Evolutionary conservation across 192 early-diverging fungal species (phyloP).

Genomic region (Coemansia sp.): DNA sequence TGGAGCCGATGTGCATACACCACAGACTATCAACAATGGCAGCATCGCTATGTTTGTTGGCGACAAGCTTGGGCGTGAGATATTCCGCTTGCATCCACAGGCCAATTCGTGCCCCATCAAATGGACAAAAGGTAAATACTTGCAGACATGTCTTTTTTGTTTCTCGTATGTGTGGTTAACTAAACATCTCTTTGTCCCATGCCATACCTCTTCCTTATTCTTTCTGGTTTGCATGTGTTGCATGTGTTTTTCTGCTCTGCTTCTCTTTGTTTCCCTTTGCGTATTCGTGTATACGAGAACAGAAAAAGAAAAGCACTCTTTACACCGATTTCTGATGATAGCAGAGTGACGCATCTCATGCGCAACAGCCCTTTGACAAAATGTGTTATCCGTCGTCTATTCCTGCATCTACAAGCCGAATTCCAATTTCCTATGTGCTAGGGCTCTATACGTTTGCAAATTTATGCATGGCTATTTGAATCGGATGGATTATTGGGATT

Average conservation of each 20-base stretch:
- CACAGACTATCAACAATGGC: slow-evolving; percentile 11
- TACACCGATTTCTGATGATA: not conserved
- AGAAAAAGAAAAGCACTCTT: not conserved
- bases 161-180: not conserved
- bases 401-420: not conserved
- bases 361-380: not conserved
- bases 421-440: not conserved
- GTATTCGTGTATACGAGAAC: not conserved
- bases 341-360: not conserved
- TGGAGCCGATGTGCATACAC: not conserved
- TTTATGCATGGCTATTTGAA: slow-evolving; percentile 6
- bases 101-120: slow-evolving; percentile 35
- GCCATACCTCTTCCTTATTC: not conserved
- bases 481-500: slow-evolving; percentile 4
- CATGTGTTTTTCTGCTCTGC: not conserved
- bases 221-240: not conserved
- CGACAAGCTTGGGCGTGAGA: slow-evolving; percentile 35
- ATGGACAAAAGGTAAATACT: slow-evolving; percentile 51
- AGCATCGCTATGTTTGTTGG: slow-evolving; percentile 3
- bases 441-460: not conserved
- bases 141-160: not conserved
- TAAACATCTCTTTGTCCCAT: slow-evolving; percentile 3
- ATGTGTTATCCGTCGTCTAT: not conserved
- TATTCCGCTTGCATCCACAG: slow-evolving; percentile 26
- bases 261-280: not conserved